Evolutionary conservation across 164 flowering plant species (phyloP), one percentile per base, ranked within the genome.

Genomic region (Chimonanthus praecox): DNA sequence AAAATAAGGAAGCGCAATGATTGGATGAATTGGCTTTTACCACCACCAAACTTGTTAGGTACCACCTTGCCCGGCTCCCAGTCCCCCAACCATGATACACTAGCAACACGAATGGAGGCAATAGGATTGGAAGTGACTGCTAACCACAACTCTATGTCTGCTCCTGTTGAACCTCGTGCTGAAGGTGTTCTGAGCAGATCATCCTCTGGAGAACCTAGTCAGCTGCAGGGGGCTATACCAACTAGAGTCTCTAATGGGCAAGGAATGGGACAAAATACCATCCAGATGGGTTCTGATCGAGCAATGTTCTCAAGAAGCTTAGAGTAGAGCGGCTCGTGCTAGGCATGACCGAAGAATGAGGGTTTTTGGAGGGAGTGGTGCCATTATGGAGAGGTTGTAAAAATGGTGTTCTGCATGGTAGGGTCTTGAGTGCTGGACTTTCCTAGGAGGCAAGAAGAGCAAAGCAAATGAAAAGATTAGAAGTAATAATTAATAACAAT

Each of bases 1-100:
- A 88, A 81, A 82, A 69, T 89, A 49, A 87, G 94, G 79, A 85
- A 77, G 71, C 88, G 87, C 16, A 69, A 77, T 72, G 89, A 84
- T 46, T 89, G 91, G 91, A 82, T 54, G 85, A 87, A 76, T 65
- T 89, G 88, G 89, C 71, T 82, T 10, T 68, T 78, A 33, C 54
- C 75, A 13, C 74, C 76, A 67, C 44, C 83, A 51, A 62, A 69
- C 64, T 64, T 74, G 71, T 43, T 65, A 71, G 10, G 75, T 18
- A 1, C 81, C n/a, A 76, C 76, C 5, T 51, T 80, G 13, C 60
- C 11, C 60, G 80, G 72, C 16, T 7, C 68, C 46, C 68, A 4
- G 68, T 66, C 68, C 18, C 68, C 68, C 13, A 76, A 71, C 72
- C 49, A 75, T 61, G 78, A 79, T 65, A 64, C 33, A 58, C 68